Conservation (phyloP, 371 early-diverging fungal genomes). For the Mortierella sp. region DNA sequence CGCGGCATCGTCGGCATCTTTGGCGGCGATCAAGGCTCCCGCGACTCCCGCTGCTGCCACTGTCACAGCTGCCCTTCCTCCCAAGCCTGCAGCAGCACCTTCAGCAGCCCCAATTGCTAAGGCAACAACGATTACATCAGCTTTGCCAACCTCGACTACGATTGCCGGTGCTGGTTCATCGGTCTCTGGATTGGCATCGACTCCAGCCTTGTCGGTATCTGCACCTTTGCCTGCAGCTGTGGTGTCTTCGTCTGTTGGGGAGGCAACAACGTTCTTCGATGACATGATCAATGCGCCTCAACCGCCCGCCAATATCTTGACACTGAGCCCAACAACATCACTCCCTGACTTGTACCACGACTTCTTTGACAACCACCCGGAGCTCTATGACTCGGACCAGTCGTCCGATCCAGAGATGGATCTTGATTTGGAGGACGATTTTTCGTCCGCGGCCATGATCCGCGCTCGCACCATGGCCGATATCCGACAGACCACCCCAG, state of each 20-base stretch:
- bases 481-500: conserved; percentile 39
- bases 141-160: neutral
- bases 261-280: conserved; percentile 58
- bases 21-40: neutral
- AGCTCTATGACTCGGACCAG: conserved; percentile 53
- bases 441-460: conserved; percentile 24
- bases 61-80: neutral
- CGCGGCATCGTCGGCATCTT: conserved; percentile 6
- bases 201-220: neutral
- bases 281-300: conserved; percentile 58
- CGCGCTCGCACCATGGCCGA: conserved; percentile 57
- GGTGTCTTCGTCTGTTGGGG: conserved; percentile 10
- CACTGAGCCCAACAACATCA: conserved; percentile 47
- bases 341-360: conserved; percentile 57
- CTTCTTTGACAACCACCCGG: conserved; percentile 57
- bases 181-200: neutral
- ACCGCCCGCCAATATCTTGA: conserved; percentile 51
- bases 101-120: neutral
- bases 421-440: conserved; percentile 38
- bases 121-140: neutral
- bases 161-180: neutral
- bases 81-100: neutral
- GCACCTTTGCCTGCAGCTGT: neutral
- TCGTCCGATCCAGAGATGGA: conserved; percentile 56
- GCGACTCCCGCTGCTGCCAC: neutral